These are phyloP conservation scores for Puccinia hordei DNA, from an alignment of 1,284 basidiomycete species.

Conservation along the genomic window DNA sequence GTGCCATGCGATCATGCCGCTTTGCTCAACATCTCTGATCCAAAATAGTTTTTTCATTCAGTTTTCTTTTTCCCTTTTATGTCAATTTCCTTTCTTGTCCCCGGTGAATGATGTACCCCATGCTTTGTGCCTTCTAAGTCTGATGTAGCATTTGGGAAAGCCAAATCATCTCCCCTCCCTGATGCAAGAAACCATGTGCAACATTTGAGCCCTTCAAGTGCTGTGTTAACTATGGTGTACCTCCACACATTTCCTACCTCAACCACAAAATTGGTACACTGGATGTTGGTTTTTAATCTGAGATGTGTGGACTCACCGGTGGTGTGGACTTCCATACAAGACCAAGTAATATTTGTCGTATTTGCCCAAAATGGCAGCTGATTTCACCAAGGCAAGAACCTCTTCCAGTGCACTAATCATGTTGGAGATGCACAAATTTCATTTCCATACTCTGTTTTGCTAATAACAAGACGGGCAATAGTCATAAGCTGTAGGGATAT, in stretches of 20 bases:
- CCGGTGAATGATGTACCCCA: neutral
- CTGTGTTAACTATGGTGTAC: conserved; percentile 63
- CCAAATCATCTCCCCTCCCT: no score
- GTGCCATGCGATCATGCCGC: conserved; percentile 3
- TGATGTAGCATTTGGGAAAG: neutral
- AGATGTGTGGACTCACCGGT: conserved; percentile 70
- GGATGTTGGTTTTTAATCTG: conserved; percentile 63
- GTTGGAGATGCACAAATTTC: no score
- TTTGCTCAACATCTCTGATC: neutral
- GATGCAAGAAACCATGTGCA: no score
- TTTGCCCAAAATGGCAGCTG: conserved; percentile 99
- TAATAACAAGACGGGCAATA: no score
- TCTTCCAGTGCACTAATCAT: no score
- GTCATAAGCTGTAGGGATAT: neutral
- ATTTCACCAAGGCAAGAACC: conserved; percentile 64
- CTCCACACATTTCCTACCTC: conserved; percentile 58
- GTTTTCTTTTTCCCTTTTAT: neutral
- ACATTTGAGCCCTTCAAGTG: no score
- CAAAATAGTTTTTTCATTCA: neutral
- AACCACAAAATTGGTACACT: conserved; percentile 63
- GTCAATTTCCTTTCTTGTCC: neutral
- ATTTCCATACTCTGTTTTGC: neutral
- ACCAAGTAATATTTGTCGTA: conserved; percentile 97
- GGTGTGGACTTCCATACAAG: conserved; percentile 94
- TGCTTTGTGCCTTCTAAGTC: neutral